Base-by-base conservation (phyloP, 2,329 filamentous ascomycete species). In the Ophiostoma montium region DNA sequence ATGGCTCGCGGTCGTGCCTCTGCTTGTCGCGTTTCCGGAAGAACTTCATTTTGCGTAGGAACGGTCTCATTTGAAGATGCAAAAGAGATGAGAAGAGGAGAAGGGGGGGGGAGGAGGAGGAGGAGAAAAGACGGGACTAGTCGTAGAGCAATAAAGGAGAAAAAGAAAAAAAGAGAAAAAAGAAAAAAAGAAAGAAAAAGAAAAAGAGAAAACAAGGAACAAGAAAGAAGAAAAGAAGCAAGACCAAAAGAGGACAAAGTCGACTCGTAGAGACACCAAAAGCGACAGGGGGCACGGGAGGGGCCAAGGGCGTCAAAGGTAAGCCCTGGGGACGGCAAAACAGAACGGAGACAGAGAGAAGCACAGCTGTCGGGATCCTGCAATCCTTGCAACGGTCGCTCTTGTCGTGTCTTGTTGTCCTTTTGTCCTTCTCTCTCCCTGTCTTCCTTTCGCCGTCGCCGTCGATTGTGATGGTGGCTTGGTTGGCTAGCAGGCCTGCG, bases 1-100 rank as follows among this genome's bases (percentile, higher is more conserved):
- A 46, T 32, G 44, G 33, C 48, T 39, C 53, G 44, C 47, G 27
- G 53, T 50, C 53, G 46, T 53, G 55, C 55, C 59, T 62, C 32
- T 56, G 53, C 55, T 65, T 64, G 54, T 65, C 62, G 49, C 60
- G 60, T 53, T 57, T 58, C 51, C 53, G 58, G 57, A 65, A 64
- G 50, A 65, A 59, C 51, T 57, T 60, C 60, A 63, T 63, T 48
- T 56, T 60, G 55, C 48, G 41, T 21, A 48, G 45, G 47, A 47
- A 31, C n/a, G 52, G 45, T 32, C 44, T 50, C 52, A 55, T 52
- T 12, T 10, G 15, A 15, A 15, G 35, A 31, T 13, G 21, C 12
- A 15, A 18, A 15, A 13, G 11, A 15, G 49, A 27, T 18, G 38
- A 35, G 32, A 12, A 23, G 27, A 30, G n/a, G 18, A 35, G 30